phyloP scores from a whole-genome alignment of 2,329 filamentous ascomycete genomes.

The Cylindrodendrum hubeiense region DNA sequence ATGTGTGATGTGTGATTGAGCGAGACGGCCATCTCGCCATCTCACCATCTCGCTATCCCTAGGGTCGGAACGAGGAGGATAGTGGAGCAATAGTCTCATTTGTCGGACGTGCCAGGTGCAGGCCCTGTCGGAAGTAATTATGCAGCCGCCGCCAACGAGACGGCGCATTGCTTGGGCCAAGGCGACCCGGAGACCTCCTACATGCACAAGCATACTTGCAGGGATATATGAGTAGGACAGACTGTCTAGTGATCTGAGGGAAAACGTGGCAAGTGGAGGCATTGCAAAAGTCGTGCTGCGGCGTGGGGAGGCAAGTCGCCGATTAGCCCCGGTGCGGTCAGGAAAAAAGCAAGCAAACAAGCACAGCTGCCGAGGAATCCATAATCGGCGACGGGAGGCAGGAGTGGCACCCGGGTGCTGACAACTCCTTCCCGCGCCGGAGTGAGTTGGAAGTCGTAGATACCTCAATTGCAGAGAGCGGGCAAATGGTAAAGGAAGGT shows the following conservation, averaged over 20 bases:
- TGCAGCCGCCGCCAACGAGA: slow-evolving; percentile 13
- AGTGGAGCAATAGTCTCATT: not conserved
- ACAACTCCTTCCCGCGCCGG: not conserved
- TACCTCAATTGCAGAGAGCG: not conserved
- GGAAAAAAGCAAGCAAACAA: slow-evolving; percentile 1
- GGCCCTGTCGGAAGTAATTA: slow-evolving; percentile 12
- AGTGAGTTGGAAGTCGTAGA: not conserved
- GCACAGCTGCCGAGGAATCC: not conserved
- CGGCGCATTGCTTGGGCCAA: slow-evolving; percentile 8
- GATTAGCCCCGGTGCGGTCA: not conserved
- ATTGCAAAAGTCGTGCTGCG: slow-evolving; percentile 3
- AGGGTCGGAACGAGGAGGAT: not conserved
- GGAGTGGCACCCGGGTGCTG: not conserved
- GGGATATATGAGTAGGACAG: slow-evolving; percentile 1
- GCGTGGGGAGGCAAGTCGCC: not conserved
- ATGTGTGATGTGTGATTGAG: not conserved
- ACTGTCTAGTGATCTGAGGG: slow-evolving; percentile 13
- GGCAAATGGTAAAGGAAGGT: slow-evolving; percentile 5
- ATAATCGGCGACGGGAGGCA: not conserved
- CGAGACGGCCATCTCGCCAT: not conserved
- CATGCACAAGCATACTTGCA: not conserved
- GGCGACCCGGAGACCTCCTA: not conserved
- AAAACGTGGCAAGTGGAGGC: slow-evolving; percentile 25
- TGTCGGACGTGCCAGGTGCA: not conserved
- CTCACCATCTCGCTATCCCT: no score